Percentiles rank a stretch among this genome's conserved stretches.
These are phyloP conservation scores for Hygrophoropsis aurantiaca DNA, from an alignment of 768 basidiomycete species.

Conservation along the genomic window DNA sequence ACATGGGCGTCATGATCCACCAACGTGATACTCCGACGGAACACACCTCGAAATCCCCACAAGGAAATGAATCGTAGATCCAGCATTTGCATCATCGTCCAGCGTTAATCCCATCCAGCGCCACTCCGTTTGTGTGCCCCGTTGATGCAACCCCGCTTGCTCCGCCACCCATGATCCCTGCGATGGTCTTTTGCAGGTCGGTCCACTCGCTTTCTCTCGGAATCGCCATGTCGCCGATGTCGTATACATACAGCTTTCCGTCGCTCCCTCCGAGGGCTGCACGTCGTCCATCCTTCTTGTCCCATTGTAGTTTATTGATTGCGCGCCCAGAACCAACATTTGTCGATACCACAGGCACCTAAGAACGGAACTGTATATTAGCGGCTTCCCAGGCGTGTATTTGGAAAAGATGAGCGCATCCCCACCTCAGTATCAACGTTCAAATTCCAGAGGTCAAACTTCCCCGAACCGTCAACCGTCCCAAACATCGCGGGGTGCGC, in stretches of 20 bases:
- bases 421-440: constrained; percentile 92
- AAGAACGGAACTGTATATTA: constrained; percentile 5
- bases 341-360: constrained; percentile 94
- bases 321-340: constrained; percentile 76
- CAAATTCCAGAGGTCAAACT: constrained; percentile 97
- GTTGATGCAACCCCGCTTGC: too few species aligned
- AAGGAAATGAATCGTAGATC: too few species aligned
- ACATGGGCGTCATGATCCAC: too few species aligned
- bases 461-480: constrained; percentile 90
- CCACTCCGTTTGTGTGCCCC: constrained; percentile 34
- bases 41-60: too few species aligned
- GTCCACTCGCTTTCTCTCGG: constrained; percentile 93
- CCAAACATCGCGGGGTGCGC: constrained; percentile 93
- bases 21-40: too few species aligned
- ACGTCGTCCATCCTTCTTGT: constrained; percentile 86
- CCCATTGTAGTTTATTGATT: constrained; percentile 96
- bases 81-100: constrained; percentile 35
- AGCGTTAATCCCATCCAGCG: constrained; percentile 26
- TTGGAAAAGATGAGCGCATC: not conserved
- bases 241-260: constrained; percentile 90
- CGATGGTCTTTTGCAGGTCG: constrained; percentile 85
- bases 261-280: constrained; percentile 91
- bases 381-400: constrained; percentile 1
- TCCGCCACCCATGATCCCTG: constrained; percentile 60
- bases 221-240: constrained; percentile 87